These are phyloP conservation scores for Symbiodinium pilosum DNA, from an alignment of 73 alveolate genomes.

Conservation along the genomic window DNA sequence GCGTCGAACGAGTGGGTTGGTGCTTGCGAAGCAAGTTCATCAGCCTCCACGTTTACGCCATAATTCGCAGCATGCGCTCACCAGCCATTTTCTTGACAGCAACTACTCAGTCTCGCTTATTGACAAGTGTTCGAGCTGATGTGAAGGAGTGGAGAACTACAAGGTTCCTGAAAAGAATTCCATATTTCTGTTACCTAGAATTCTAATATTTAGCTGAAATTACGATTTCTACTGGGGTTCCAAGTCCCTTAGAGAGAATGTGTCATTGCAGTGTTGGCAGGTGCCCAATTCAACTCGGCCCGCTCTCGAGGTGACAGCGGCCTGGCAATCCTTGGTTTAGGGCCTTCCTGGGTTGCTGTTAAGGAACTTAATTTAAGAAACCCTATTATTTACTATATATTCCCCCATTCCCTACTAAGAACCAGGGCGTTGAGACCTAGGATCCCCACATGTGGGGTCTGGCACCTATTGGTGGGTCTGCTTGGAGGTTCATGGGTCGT, in stretches of 20 bases:
- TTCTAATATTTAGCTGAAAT: no score
- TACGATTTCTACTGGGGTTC: no score
- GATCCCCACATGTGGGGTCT: no score
- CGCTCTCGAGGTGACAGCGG: not conserved
- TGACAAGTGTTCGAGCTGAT: not conserved
- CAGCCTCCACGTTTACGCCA: conserved; percentile 10
- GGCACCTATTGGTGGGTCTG: no score
- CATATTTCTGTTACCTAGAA: no score
- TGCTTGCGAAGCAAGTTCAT: conserved; percentile 13
- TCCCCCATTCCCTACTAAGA: no score
- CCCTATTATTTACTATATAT: no score
- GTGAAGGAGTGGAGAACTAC: not conserved
- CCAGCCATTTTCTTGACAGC: not conserved
- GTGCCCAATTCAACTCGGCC: not conserved
- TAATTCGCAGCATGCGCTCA: not conserved
- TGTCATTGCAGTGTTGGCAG: conserved; percentile 2
- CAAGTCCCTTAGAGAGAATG: no score
- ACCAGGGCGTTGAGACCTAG: no score
- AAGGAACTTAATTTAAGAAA: no score
- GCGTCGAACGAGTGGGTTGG: conserved; percentile 21
- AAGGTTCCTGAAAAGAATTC: no score
- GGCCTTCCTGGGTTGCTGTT: not conserved
- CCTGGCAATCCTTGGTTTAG: not conserved
- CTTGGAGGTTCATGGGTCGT: no score
- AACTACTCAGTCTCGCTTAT: not conserved